These are phyloP conservation scores for Casuarina glauca DNA, from an alignment of 306 rosid genomes.

Conservation along the genomic window DNA sequence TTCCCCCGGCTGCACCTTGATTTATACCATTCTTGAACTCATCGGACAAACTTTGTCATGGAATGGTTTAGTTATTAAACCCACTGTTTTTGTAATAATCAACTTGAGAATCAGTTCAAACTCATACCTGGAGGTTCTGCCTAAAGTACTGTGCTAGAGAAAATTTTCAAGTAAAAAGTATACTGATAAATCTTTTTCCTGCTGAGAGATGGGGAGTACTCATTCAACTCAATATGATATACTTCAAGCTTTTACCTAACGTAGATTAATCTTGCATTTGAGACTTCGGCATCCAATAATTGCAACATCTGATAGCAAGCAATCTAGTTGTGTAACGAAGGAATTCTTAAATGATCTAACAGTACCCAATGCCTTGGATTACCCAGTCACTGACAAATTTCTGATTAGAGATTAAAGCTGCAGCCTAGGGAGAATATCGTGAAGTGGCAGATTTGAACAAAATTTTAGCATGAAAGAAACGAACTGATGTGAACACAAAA, in stretches of 20 bases:
- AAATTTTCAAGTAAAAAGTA: not conserved
- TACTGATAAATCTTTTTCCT: not conserved
- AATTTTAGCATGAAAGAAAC: not conserved
- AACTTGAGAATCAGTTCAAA: conserved; percentile 1
- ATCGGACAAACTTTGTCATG: not conserved
- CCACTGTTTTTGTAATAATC: not conserved
- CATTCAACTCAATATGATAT: not conserved
- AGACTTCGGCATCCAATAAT: not conserved
- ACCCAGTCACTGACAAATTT: not conserved
- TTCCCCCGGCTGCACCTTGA: not conserved
- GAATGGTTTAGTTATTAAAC: not conserved
- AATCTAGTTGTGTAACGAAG: not conserved
- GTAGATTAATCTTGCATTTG: not conserved
- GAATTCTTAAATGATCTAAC: not conserved
- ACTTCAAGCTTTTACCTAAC: not conserved
- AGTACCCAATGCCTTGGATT: not conserved
- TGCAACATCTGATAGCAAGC: not conserved
- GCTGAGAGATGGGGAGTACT: not conserved
- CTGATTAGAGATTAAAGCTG: not conserved
- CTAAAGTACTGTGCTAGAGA: not conserved
- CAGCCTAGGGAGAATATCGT: not conserved
- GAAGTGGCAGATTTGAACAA: not conserved
- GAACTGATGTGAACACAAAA: not conserved
- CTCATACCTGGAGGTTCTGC: not conserved
- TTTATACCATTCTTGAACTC: not conserved